Evolutionary conservation across 495 filamentous ascomycete species (phyloP).

Genomic region (Rostrohypoxylon terebratum): DNA sequence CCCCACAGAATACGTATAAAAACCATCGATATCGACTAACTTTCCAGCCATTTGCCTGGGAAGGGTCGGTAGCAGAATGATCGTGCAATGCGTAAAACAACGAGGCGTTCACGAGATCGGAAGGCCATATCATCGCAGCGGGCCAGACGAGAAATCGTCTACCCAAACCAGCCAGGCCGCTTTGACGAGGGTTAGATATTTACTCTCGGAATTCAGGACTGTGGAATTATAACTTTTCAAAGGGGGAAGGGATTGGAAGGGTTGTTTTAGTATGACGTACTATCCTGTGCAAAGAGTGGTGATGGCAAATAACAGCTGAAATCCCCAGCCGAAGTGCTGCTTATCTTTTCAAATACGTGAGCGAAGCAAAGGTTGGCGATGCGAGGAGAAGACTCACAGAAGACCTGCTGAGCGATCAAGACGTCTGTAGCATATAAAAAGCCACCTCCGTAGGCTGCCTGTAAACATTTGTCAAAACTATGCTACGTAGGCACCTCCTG

Average conservation of each 20-base stretch:
- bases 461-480: conserved; percentile 25
- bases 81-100: conserved; percentile 78
- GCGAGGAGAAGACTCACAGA: conserved; percentile 45
- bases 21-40: conserved; percentile 75
- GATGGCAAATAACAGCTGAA: conserved; percentile 74
- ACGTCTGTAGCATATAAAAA: conserved; percentile 63
- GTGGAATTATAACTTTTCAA: too few species aligned
- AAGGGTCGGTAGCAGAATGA: conserved; percentile 66
- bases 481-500: too few species aligned
- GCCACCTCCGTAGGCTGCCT: conserved; percentile 59
- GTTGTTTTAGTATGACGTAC: background rate
- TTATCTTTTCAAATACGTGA: conserved; percentile 38
- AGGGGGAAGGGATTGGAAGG: background rate
- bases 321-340: conserved; percentile 68
- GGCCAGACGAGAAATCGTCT: conserved; percentile 72
- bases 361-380: background rate
- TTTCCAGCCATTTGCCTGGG: conserved; percentile 70
- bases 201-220: background rate
- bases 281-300: conserved; percentile 80
- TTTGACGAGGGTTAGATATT: background rate
- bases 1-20: conserved; percentile 66
- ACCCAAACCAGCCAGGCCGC: conserved; percentile 74
- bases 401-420: conserved; percentile 59
- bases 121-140: conserved; percentile 78
- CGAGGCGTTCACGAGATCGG: conserved; percentile 71